Percentiles rank a stretch among this genome's conserved stretches.
Conservation (phyloP, 352 stramenopile genomes). For the Bremia lactucae region DNA sequence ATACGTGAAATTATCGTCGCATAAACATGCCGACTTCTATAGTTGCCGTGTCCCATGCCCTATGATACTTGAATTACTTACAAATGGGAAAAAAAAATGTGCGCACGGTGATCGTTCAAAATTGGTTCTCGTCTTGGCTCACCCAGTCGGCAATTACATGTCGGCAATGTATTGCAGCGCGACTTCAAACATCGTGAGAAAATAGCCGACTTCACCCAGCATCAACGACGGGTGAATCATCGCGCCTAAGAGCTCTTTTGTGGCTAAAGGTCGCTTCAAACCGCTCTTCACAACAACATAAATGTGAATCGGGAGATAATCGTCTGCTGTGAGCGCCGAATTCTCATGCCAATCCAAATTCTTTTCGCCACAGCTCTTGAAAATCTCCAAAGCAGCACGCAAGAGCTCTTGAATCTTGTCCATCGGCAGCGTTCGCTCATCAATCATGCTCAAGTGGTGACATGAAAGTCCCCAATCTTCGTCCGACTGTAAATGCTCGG, state of each 20-base stretch:
- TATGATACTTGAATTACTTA: conserved; percentile 30
- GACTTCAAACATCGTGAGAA: conserved; percentile 84
- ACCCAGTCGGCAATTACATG: conserved; percentile 38
- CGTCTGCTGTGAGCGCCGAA: conserved; percentile 64
- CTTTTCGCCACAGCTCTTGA: conserved; percentile 69
- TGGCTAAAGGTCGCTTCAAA: conserved; percentile 57
- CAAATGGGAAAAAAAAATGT: conserved; percentile 16
- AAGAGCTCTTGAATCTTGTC: conserved; percentile 80
- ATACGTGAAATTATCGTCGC: conserved; percentile 6
- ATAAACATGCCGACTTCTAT: conserved; percentile 7
- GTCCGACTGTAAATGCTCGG: conserved; percentile 61
- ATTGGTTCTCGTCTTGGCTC: neutral
- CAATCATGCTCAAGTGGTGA: conserved; percentile 77
- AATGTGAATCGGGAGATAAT: conserved; percentile 82
- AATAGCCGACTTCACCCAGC: conserved; percentile 76
- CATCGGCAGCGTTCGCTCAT: conserved; percentile 54
- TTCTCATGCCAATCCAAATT: conserved; percentile 69
- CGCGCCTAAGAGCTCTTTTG: conserved; percentile 62
- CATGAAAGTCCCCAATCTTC: conserved; percentile 71
- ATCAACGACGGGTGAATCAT: conserved; percentile 83
- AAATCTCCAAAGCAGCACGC: conserved; percentile 65
- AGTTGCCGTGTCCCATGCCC: conserved; percentile 13
- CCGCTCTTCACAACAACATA: conserved; percentile 75
- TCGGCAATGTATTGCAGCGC: conserved; percentile 82
- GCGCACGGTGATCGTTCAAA: neutral